A percentile compares a stretch with the other conserved stretches of the same genome.
These are phyloP conservation scores for Xylaria intraflava DNA, from an alignment of 495 filamentous ascomycete species.

Conservation along the genomic window DNA sequence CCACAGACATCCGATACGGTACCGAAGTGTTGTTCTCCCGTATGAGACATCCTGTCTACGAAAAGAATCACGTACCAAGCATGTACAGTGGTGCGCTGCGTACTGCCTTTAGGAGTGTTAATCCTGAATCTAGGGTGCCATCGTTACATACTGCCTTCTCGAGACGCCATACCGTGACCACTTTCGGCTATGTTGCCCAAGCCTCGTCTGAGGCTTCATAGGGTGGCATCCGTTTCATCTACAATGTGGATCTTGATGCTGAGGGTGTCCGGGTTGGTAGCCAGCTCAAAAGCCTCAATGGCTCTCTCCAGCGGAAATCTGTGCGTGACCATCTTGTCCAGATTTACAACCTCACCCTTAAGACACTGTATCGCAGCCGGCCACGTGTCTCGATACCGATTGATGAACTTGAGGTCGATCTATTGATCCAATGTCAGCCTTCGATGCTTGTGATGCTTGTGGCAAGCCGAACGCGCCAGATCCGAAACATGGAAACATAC, in stretches of 20 bases:
- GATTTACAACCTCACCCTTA: conserved; percentile 47
- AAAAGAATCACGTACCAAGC: too few species aligned
- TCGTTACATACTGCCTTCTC: neutral
- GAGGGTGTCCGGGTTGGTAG: conserved; percentile 40
- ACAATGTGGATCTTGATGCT: conserved; percentile 57
- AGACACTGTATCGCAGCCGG: conserved; percentile 47
- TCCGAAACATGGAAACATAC: conserved; percentile 13
- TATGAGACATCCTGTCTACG: neutral
- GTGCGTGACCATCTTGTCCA: conserved; percentile 45
- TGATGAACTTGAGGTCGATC: conserved; percentile 59
- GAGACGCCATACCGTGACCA: neutral
- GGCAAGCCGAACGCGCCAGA: conserved; percentile 3
- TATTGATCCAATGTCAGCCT: conserved; percentile 16
- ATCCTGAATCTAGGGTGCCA: conserved; percentile 1
- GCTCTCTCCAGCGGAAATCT: conserved; percentile 52
- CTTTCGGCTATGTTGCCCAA: too few species aligned
- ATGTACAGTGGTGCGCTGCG: too few species aligned
- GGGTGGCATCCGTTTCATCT: conserved; percentile 38
- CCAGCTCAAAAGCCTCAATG: conserved; percentile 47
- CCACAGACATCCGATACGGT: neutral
- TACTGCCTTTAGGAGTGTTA: neutral
- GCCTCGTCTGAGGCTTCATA: conserved; percentile 7
- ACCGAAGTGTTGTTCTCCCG: neutral
- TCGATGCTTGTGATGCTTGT: neutral
- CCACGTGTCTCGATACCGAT: conserved; percentile 60